A percentile compares a stretch with the other conserved stretches of the same genome.
phyloP scores from a whole-genome alignment of 805 yeast genomes.

The Zygoascus ofunaensis region DNA sequence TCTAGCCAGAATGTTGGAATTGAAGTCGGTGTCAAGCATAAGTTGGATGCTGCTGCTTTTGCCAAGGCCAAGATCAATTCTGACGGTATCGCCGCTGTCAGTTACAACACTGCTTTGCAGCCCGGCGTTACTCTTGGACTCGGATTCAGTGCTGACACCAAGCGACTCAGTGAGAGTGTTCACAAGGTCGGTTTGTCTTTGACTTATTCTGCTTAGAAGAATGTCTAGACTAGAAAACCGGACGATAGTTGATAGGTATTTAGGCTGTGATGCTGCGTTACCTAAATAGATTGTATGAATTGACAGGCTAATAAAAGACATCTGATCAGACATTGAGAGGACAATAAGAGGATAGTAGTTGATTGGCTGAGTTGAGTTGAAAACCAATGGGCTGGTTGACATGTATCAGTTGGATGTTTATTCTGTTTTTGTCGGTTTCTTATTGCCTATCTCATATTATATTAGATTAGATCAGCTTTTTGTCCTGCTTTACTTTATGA shows the following conservation, averaged over 20 bases:
- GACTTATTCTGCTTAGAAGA: slow-evolving; percentile 79
- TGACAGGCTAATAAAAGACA: too few species aligned
- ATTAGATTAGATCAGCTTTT: too few species aligned
- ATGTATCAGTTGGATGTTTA: too few species aligned
- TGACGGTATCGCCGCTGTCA: slow-evolving; percentile 85
- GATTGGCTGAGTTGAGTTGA: too few species aligned
- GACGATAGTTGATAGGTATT: not conserved
- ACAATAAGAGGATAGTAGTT: too few species aligned
- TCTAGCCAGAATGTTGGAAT: slow-evolving; percentile 75
- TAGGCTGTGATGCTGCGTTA: too few species aligned
- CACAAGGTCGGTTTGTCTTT: slow-evolving; percentile 96
- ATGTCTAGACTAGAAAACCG: not conserved
- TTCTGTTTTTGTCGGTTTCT: too few species aligned
- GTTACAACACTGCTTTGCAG: slow-evolving; percentile 90
- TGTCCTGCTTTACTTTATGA: too few species aligned
- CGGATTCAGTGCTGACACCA: slow-evolving; percentile 94
- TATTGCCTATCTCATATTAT: too few species aligned
- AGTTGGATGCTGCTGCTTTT: slow-evolving; percentile 76
- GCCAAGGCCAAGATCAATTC: slow-evolving; percentile 96
- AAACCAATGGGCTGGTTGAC: too few species aligned
- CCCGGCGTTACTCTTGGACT: slow-evolving; percentile 95
- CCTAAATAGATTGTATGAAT: too few species aligned
- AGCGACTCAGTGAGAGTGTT: slow-evolving; percentile 90
- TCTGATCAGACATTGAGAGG: too few species aligned
- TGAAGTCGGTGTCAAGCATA: slow-evolving; percentile 94